A percentile compares a stretch with the other conserved stretches of the same genome.
Conservation (phyloP, 2,329 filamentous ascomycete genomes). For the Penicillium sp. region DNA sequence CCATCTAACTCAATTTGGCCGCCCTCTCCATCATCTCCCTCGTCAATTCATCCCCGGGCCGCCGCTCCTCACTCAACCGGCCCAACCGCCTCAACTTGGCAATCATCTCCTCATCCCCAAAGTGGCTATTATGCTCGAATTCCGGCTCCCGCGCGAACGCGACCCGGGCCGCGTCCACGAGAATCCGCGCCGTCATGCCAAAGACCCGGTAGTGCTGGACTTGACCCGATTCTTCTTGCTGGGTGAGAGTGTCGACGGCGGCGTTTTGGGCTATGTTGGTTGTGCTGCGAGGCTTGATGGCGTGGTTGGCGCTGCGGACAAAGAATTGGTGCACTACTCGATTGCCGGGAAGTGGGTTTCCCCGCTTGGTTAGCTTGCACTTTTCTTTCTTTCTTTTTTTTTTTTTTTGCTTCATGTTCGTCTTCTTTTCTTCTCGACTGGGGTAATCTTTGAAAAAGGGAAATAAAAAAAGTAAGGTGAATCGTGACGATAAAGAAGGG, state of each 20-base stretch:
- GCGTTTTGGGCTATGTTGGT: slow-evolving; percentile 38
- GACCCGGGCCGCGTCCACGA: slow-evolving; percentile 83
- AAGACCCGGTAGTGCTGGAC: slow-evolving; percentile 76
- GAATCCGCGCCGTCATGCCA: slow-evolving; percentile 89
- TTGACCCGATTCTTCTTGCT: slow-evolving; percentile 50
- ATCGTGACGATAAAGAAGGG: neutral
- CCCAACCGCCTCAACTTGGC: slow-evolving; percentile 58
- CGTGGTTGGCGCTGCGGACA: slow-evolving; percentile 70
- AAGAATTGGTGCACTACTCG: slow-evolving; percentile 80
- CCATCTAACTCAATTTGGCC: slow-evolving; percentile 46
- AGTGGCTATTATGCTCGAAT: slow-evolving; percentile 71
- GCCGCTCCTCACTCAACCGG: slow-evolving; percentile 54
- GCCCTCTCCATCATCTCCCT: slow-evolving; percentile 54
- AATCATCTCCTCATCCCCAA: slow-evolving; percentile 70
- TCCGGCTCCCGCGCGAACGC: slow-evolving; percentile 82
- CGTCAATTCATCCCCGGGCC: slow-evolving; percentile 56
- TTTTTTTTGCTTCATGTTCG: neutral
- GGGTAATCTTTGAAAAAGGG: neutral
- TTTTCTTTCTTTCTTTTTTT: neutral
- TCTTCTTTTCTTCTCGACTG: neutral
- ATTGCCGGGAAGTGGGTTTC: slow-evolving; percentile 13
- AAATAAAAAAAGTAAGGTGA: slow-evolving; percentile 5
- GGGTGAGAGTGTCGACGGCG: slow-evolving; percentile 45
- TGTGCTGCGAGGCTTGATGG: slow-evolving; percentile 59
- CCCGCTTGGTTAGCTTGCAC: slow-evolving; percentile 16